phyloP scores from a whole-genome alignment of 768 basidiomycete species.

The Lenzites betulinus region DNA sequence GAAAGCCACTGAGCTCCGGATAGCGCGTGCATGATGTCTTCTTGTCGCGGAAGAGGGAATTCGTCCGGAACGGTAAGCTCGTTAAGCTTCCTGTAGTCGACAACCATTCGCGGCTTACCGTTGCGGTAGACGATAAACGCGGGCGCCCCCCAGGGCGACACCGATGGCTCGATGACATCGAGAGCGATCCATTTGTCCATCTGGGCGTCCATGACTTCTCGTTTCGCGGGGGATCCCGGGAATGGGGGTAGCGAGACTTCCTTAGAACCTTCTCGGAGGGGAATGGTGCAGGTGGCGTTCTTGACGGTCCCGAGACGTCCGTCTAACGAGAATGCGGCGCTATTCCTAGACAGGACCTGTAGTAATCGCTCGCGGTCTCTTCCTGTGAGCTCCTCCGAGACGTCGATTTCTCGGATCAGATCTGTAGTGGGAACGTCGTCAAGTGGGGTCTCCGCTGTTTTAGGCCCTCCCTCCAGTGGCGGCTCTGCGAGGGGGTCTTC shows the following conservation, averaged over 20 bases:
- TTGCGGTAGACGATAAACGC: constrained; percentile 40
- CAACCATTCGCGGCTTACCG: constrained; percentile 38
- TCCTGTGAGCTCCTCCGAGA: neutral
- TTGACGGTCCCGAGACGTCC: constrained; percentile 25
- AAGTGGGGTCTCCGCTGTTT: constrained; percentile 28
- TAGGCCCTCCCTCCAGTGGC: constrained; percentile 34
- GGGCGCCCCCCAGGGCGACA: constrained; percentile 40
- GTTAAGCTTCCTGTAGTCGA: constrained; percentile 38
- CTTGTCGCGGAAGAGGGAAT: constrained; percentile 26
- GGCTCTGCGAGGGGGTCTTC: constrained; percentile 19
- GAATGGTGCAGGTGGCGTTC: constrained; percentile 21
- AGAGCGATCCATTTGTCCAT: constrained; percentile 26
- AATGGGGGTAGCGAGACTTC: constrained; percentile 25
- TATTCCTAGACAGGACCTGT: constrained; percentile 3
- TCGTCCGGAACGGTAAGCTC: constrained; percentile 24
- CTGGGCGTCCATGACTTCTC: constrained; percentile 16
- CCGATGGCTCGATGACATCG: constrained; percentile 43
- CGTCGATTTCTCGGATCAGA: neutral
- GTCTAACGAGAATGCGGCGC: constrained; percentile 29
- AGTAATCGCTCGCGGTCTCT: neutral
- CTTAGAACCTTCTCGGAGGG: constrained; percentile 18
- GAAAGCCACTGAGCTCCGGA: constrained; percentile 33
- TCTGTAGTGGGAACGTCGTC: too few relatives aligned
- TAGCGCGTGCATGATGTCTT: constrained; percentile 24
- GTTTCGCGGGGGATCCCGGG: constrained; percentile 25